These are phyloP conservation scores for Sequoia sempervirens DNA, from an alignment of 75 land plant species.

Conservation along the genomic window DNA sequence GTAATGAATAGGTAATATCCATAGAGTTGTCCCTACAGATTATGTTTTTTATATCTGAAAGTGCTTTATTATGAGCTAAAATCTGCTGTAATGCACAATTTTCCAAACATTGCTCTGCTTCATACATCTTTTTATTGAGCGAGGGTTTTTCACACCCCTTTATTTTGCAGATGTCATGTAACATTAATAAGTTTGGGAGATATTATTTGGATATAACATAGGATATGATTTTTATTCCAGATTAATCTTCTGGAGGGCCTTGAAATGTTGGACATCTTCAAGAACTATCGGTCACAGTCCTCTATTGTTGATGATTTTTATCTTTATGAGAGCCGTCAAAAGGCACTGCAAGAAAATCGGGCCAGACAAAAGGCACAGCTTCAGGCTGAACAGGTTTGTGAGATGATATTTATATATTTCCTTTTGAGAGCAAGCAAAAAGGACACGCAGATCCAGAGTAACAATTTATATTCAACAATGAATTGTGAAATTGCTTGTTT, in stretches of 20 bases:
- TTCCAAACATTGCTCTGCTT: neutral
- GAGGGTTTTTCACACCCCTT: neutral
- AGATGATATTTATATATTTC: neutral
- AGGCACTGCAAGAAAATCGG: conserved; percentile 35
- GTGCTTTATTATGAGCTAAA: neutral
- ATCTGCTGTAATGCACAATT: neutral
- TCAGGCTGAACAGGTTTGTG: conserved; percentile 22
- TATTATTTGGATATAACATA: neutral
- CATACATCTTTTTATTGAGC: neutral
- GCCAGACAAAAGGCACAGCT: conserved; percentile 30
- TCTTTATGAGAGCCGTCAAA: conserved; percentile 38
- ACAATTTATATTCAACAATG: neutral
- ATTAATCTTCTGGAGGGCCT: no score
- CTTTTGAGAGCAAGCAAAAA: neutral
- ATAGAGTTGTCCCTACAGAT: neutral
- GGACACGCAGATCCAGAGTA: no score
- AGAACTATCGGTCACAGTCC: conserved; percentile 24
- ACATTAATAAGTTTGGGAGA: neutral
- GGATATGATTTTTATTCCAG: neutral
- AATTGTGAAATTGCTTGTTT: neutral
- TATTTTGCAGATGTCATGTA: neutral
- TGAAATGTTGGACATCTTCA: no score
- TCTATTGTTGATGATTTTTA: conserved; percentile 46
- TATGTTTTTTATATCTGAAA: neutral
- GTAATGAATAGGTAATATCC: neutral